Evolutionary conservation across 23 red algal genomes (phyloP), one percentile per base, ranked within the genome.

Genomic region (Pyropia yezoensis): DNA sequence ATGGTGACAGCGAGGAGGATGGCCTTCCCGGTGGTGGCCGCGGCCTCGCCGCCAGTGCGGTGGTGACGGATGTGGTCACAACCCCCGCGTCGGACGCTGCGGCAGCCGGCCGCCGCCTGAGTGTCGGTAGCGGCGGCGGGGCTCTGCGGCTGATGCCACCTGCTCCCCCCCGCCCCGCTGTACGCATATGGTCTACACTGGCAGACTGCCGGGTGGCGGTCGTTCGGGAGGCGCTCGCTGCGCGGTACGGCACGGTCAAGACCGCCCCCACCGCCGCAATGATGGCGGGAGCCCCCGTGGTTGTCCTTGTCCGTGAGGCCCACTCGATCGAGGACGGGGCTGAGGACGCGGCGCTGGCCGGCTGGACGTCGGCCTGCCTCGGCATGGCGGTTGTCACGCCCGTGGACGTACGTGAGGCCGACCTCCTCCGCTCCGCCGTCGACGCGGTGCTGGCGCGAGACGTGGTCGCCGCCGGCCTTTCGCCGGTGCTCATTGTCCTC

Each of bases 261-360:
- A 27, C 23, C 11, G 25, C 29, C 7, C 61, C 61, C 61, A 11
- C 32, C 2, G 25, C 61, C 0, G 61, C 29, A 2, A 65, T 39
- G 32, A 65, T 65, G 61, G 61, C 61, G n/a, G 61, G 61, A 4
- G 61, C 61, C 11, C 61, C 61, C 23, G 61, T 33, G 1, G 61
- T 65, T 3, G n/a, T 65, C 32, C 25, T 65, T 7, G 61, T 65
- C 32, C 27, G 32, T 7, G 61, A 65, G 25, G 32, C 25, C 3
- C 17, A 34, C 61, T 18, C n/a, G n/a, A 27, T 27, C 8, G 61
- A 65, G 32, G 32, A 19, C 7, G 61, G 25, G 5, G n/a, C 18
- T 11, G 27, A n/a, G 7, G 61, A 65, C n/a, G 18, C 29, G 5
- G 17, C n/a, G 61, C 32, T 65, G 4, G 17, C 18, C 18, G 25